Base-by-base conservation (phyloP, 106 monocot genomes). In the Cymbidium sinense region DNA sequence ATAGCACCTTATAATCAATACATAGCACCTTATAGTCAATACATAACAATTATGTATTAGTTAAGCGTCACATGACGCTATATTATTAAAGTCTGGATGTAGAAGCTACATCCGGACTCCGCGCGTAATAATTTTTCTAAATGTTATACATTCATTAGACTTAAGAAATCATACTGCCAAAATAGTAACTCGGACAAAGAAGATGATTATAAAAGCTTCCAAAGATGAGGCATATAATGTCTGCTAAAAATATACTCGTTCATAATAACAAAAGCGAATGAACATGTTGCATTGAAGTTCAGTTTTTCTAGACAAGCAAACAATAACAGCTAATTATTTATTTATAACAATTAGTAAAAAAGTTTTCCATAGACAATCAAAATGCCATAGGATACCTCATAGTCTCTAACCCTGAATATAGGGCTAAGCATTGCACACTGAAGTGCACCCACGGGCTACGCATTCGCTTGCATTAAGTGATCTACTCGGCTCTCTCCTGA, bases 401-500 rank as follows among this genome's bases (percentile, higher is more conserved):
- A 94, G 21, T 94, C 88, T 29, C 91, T 86, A 77, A 94, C 91
- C 67, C 82, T 91, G 78, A 87, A 94, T 34, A 82, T 80, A 35
- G 88, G 90, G 74, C 88, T 88, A 34, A 94, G 90, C 93, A 94
- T 94, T 1, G 91, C 90, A 34, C 86, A 86, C 81, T 94, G 88
- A 70, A 94, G 79, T 3, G 93, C 91, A 95, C 0, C 95, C 95
- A 44, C 88, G 86, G 1, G 95, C 92, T 19, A 95, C 88, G 69
- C 95, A 95, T 50, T 94, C 90, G 23, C 93, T 94, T 0, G 88
- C 88, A 86, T 94, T 94, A 74, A 94, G 77, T 9, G 91, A 91
- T 75, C 93, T 55, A 29, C 91, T 50, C 0, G 88, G 83, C 41
- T 94, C 91, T 64, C 75, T 81, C 79, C 80, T 70, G 70, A 94